phyloP scores from a whole-genome alignment of 192 early-diverging fungal genomes.

The Coemansia sp. region DNA sequence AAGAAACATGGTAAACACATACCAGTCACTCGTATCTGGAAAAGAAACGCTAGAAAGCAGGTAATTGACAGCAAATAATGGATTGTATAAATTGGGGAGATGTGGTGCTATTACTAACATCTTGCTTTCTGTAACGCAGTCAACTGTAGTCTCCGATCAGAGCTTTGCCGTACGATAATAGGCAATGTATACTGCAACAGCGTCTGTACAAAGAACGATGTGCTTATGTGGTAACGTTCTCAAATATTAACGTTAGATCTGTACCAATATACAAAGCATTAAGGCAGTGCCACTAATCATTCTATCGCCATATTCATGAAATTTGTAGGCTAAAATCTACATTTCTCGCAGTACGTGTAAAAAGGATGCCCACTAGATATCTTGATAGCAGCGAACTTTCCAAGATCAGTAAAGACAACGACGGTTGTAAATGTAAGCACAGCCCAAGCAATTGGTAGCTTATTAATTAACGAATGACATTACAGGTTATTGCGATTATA shows the following conservation, averaged over 20 bases:
- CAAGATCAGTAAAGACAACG: not conserved
- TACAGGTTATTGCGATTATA: not conserved
- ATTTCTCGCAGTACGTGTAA: conserved; percentile 25
- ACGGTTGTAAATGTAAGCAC: conserved; percentile 14
- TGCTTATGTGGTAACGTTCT: conserved; percentile 18
- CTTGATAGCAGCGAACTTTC: not conserved
- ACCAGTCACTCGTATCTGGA: conserved; percentile 60
- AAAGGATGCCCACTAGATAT: conserved; percentile 19
- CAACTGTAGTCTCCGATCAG: conserved; percentile 54
- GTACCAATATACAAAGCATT: not conserved
- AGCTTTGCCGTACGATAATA: conserved; percentile 57
- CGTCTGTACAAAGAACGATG: conserved; percentile 31
- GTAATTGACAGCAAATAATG: conserved; percentile 11
- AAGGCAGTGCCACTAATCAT: not conserved
- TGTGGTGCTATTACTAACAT: not conserved
- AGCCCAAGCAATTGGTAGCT: not conserved
- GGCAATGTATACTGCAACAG: conserved; percentile 30
- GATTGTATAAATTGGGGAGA: too few species aligned
- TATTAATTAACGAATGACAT: too few species aligned
- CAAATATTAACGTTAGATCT: not conserved
- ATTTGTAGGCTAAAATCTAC: conserved; percentile 43
- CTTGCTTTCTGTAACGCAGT: not conserved
- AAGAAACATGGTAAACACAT: conserved; percentile 35
- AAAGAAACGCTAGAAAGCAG: conserved; percentile 67
- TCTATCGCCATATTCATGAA: not conserved